Base-by-base conservation (phyloP, 345 rosid species). In the Populus tremula region DNA sequence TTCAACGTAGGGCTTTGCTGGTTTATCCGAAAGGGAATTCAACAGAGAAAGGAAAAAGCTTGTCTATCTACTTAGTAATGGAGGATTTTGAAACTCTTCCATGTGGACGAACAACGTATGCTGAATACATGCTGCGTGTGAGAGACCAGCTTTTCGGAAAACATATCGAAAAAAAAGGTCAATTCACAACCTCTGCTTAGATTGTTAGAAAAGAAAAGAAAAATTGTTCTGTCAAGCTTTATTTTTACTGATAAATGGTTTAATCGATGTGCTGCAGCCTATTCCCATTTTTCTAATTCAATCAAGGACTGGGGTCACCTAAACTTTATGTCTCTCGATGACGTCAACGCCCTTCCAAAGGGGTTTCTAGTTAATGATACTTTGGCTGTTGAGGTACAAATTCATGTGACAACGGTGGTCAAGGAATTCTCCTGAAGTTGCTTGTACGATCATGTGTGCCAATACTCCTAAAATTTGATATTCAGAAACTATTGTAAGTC, bases 301-400 rank as follows among this genome's bases (percentile, higher is more conserved):
- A 9, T 8, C 39, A 33, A 39, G 8, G 29, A 33, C 23, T 72
- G 75, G 75, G 75, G 75, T 13, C 43, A 33, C 67, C 2, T 38
- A 11, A n/a, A n/a, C 17, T 38, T 72, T 56, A 31, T 72, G 64
- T 7, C 75, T 20, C 75, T 72, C 17, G 39, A 36, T 7, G 64
- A 72, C 7, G 33, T 72, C 66, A 36, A 72, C n/a, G 14, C 14
- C 21, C 29, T 23, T 31, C 2, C 64, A 5, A 36, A 2, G 20
- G 75, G 75, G 5, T 72, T 9, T 72, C 23, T 72, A 36, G 67
- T 33, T 10, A 56, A 72, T 56, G 43, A 39, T 56, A n/a, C 43
- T 11, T 17, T 72, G 29, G 27, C 5, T 20, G 16, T 72, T 5
- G 65, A 72, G 59, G 75, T 36, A 27, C 29, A 33, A n/a, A 72